Evolutionary conservation across 768 basidiomycete species (phyloP).

Genomic region (Cystofilobasidium macerans): DNA sequence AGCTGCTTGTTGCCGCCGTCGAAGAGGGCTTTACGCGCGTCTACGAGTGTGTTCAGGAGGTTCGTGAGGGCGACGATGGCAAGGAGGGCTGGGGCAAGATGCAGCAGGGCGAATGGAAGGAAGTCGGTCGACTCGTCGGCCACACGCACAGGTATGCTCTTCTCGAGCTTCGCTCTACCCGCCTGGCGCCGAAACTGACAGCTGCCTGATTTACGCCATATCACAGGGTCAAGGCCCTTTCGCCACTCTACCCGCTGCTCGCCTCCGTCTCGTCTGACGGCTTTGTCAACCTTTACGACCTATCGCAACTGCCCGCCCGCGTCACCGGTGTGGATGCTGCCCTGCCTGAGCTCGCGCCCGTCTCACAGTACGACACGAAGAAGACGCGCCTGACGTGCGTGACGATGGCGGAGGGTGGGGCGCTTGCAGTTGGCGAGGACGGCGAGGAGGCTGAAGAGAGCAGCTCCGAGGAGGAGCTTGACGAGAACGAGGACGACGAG

Average conservation of each 20-base stretch:
- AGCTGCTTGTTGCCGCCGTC: slow-evolving; percentile 63
- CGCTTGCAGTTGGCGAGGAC: neutral
- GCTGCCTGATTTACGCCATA: too few species aligned
- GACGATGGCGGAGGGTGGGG: slow-evolving; percentile 34
- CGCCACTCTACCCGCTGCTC: slow-evolving; percentile 37
- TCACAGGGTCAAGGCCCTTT: slow-evolving; percentile 35
- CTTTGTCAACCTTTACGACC: slow-evolving; percentile 42
- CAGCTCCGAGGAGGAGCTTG: neutral
- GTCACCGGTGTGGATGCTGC: neutral
- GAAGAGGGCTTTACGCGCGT: slow-evolving; percentile 82
- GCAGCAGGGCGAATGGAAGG: slow-evolving; percentile 26
- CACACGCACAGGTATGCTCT: slow-evolving; percentile 69
- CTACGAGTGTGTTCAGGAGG: slow-evolving; percentile 44
- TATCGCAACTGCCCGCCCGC: slow-evolving; percentile 23
- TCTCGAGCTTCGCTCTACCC: neutral
- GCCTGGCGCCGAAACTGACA: too few species aligned
- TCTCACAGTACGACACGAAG: slow-evolving; percentile 67
- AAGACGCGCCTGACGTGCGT: slow-evolving; percentile 72
- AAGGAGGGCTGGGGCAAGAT: slow-evolving; percentile 39
- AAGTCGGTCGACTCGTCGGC: slow-evolving; percentile 55
- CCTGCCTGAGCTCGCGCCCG: slow-evolving; percentile 43
- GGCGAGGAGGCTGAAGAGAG: slow-evolving; percentile 2
- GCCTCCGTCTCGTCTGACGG: slow-evolving; percentile 86
- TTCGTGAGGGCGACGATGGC: slow-evolving; percentile 28
- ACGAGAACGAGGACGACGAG: slow-evolving; percentile 10